A percentile compares a stretch with the other conserved stretches of the same genome.
Conservation (phyloP, 2,329 filamentous ascomycete genomes). For the Botrytis paeoniae region DNA sequence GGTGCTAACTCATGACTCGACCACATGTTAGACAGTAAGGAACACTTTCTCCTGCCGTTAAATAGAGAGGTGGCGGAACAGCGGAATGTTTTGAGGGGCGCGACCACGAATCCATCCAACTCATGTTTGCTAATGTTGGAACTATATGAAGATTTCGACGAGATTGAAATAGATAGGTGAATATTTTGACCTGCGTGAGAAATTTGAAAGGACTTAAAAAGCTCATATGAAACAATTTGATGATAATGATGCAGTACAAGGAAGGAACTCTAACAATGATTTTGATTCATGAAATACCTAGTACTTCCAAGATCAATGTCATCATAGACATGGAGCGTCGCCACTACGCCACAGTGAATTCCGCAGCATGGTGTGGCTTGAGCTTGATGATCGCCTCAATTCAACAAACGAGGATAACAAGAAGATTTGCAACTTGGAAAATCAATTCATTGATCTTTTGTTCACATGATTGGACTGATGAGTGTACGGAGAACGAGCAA, state of each 20-base stretch:
- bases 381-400: not conserved
- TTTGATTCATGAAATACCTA: not conserved
- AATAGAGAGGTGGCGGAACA: slow-evolving; percentile 17
- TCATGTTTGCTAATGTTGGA: slow-evolving; percentile 13
- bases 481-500: not conserved
- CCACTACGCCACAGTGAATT: not conserved
- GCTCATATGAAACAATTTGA: not conserved
- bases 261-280: not conserved
- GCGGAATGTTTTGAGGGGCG: slow-evolving; percentile 15
- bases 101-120: slow-evolving; percentile 20
- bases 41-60: slow-evolving; percentile 14
- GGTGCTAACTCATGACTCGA: slow-evolving; percentile 17
- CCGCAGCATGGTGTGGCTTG: not conserved
- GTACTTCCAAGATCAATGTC: not conserved
- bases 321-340: not conserved
- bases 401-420: not conserved
- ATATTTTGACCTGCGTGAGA: not conserved
- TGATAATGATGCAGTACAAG: not conserved
- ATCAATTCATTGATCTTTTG: not conserved
- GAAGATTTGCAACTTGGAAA: not conserved
- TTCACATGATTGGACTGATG: not conserved
- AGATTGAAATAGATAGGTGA: not conserved
- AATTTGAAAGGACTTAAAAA: not conserved
- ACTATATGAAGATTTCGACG: not conserved
- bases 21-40: slow-evolving; percentile 19